Percentiles rank a stretch among this genome's conserved stretches.
These are phyloP conservation scores for Penicillium brasilianum DNA, from an alignment of 2,329 filamentous ascomycete species.

Conservation along the genomic window DNA sequence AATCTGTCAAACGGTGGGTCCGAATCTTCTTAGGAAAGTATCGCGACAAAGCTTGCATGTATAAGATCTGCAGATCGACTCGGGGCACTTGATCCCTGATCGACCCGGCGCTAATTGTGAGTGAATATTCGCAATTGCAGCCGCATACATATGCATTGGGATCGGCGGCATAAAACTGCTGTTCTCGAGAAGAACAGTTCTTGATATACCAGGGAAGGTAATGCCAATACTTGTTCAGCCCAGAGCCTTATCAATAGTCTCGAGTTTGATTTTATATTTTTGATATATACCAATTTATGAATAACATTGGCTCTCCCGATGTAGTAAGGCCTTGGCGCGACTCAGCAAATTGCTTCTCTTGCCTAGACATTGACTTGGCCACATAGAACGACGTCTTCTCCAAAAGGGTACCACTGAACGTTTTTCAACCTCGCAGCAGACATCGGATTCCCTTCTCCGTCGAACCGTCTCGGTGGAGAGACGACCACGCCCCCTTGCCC, in stretches of 20 bases:
- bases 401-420: constrained; percentile 76
- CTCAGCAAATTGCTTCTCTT: not conserved
- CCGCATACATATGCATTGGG: no score
- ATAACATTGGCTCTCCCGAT: not conserved
- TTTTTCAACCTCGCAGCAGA: constrained; percentile 63
- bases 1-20: not conserved
- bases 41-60: not conserved
- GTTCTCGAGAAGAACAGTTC: no score
- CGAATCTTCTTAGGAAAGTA: not conserved
- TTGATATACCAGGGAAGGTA: no score
- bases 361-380: constrained; percentile 56
- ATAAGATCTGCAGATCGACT: not conserved
- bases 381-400: constrained; percentile 79
- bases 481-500: constrained; percentile 81
- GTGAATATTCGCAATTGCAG: no score
- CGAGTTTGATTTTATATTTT: not conserved
- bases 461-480: constrained; percentile 63
- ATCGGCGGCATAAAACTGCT: no score
- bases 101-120: constrained; percentile 8
- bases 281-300: not conserved
- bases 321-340: no score
- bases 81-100: constrained; percentile 6
- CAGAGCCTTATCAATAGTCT: not conserved
- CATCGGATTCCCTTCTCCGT: constrained; percentile 60
- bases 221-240: not conserved